Conservation (phyloP, 306 rosid genomes). For the Quercus ilex region DNA sequence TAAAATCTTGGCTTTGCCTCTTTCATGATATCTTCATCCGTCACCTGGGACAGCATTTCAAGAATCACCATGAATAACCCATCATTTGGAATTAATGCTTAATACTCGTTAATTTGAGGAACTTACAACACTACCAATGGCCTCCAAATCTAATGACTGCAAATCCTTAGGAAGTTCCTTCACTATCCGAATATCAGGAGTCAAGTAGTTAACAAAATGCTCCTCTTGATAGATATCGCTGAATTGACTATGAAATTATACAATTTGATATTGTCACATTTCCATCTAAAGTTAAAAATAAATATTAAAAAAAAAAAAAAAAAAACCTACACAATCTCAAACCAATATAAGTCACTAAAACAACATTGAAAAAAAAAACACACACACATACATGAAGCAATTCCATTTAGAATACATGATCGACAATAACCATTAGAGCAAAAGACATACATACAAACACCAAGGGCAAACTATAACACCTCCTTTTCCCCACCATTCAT, state of each 20-base stretch:
- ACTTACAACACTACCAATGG: constrained; percentile 84
- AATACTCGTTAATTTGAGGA: constrained; percentile 6
- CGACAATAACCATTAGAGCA: neutral
- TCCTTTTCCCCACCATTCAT: neutral
- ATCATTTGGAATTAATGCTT: constrained; percentile 9
- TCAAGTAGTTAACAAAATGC: constrained; percentile 78
- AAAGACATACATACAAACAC: neutral
- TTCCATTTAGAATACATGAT: constrained; percentile 1
- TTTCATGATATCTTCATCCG: constrained; percentile 78
- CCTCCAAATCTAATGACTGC: constrained; percentile 80
- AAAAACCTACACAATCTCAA: constrained; percentile 5
- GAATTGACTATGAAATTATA: constrained; percentile 75
- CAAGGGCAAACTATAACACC: neutral
- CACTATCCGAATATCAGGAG: constrained; percentile 90
- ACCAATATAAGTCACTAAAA: constrained; percentile 11
- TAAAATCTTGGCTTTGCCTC: constrained; percentile 95
- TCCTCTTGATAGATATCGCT: constrained; percentile 89
- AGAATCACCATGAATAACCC: constrained; percentile 22
- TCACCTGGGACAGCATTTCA: constrained; percentile 55
- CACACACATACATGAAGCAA: constrained; percentile 10
- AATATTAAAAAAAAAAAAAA: neutral
- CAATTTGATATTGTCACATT: constrained; percentile 34
- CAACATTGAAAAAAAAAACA: neutral
- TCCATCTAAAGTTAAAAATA: constrained; percentile 24
- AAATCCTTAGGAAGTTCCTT: constrained; percentile 82